Base-by-base conservation (phyloP, 2,329 filamentous ascomycete genomes). In the Sclerotinia spermophila region DNA sequence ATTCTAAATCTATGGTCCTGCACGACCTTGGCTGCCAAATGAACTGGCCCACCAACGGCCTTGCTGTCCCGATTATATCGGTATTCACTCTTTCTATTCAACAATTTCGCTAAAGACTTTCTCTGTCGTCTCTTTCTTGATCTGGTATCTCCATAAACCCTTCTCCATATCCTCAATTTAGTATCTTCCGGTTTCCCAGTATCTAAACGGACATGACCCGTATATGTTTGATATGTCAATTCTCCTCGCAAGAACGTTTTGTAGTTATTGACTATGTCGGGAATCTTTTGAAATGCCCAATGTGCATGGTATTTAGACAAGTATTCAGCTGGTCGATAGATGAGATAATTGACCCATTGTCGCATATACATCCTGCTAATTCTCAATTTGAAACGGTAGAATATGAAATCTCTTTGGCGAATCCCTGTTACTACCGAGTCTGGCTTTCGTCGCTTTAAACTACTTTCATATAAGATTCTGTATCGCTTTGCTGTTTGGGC, bases 391-490 rank as follows among this genome's bases (percentile, higher is more conserved):
- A 70, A 40, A 17, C 24, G 30, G 35, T 44, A 40, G 15, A 66
- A 70, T 13, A 24, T 67, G 17, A 56, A 66, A 30, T 65, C 40
- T 38, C 60, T 53, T 66, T 66, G 30, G 21, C 56, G 67, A 40
- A 51, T 80, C 70, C 13, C 21, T 30, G 67, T 68, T 5, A 61
- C 30, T 30, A 27, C 30, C 21, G 66, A 68, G 40, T 68, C 21
- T 21, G 17, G 17, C 3, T 27, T 40, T 44, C 58, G 27, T 24
- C 40, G 40, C 24, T 8, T 24, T 19, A 61, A 35, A 61, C 53
- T 61, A 24, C 17, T 45, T 48, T 61, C 53, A 27, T 66, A 66
- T 40, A 66, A 27, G n/a, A 66, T 53, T 21, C 45, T 66, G 62
- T 66, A 66, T 27, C n/a, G 62, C 15, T 66, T 10, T 40, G 40